Base-by-base conservation (phyloP, 805 yeast species). In the Kuraishia molischiana region DNA sequence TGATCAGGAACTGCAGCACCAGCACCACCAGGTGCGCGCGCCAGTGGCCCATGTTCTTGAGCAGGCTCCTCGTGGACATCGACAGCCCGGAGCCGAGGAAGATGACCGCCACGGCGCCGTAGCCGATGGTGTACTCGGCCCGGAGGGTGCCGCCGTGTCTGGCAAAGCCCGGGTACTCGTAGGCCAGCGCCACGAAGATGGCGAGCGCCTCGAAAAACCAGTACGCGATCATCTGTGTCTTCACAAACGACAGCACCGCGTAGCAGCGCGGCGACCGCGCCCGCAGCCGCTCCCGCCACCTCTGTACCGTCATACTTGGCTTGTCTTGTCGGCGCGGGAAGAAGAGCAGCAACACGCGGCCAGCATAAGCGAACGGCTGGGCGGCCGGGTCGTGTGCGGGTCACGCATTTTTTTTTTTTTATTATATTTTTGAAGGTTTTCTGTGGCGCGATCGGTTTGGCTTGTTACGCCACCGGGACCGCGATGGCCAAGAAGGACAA, bases 31-130 rank as follows among this genome's bases (percentile, higher is more conserved):
- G 41, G 58, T 87, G 96, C 0, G 90, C 92, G 48, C 95, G 66
- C 92, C 92, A 85, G 50, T 85, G 73, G 0, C 69, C 61, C 60
- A 80, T 64, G 56, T 85, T 85, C n/a, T 58, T 61, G 53, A 76
- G 38, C 35, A 87, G 61, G 21, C 72, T 74, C 32, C 60, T 66
- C 1, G 94, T 74, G 32, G 76, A 65, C 78, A 86, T 86, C 22
- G 85, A 75, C 20, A 86, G 58, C 0, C 95, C 96, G 35, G 87
- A 78, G 26, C 85, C 77, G 32, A 87, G 62, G 61, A 87, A 38
- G 14, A 87, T 87, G 33, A 85, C 60, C 0, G 94, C 95, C n/a
- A 86, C 95, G 0, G 94, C 94, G 26, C 87, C 85, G 52, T 86
- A 87, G 10, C 80, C 81, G 24, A 87, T 83, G 32, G 85, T 63